Evolutionary conservation across 176 grass and related monocot species (phyloP), one percentile per base, ranked within the genome.

Genomic region (Cocos nucifera): DNA sequence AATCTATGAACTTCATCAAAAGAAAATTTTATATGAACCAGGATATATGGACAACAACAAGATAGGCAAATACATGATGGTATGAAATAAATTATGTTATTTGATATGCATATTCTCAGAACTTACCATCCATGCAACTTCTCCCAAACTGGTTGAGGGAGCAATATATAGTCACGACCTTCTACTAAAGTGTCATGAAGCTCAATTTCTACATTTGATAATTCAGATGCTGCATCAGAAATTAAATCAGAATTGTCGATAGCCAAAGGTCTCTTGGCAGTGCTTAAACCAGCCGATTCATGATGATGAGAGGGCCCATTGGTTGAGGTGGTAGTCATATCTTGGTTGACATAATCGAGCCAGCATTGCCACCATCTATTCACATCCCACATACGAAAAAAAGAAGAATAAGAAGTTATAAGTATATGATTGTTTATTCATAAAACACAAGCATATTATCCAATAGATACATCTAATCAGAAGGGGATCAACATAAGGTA

Each of bases 341-440:
- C 93, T 74, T 92, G 87, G 80, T 83, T 83, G 19, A 98, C 82
- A 58, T 98, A 98, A 69, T 98, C 87, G 67, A 98, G 83, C 94
- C 94, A 98, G 80, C 76, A 76, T 77, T 98, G 94, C 94, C 94
- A 98, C 94, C 94, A 98, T 75, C 94, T 98, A 75, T 66, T 78
- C 9, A 50, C 73, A 53, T 18, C 50, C 75, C 28, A 30, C 28
- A 0, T 6, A 30, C 28, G 5, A 5, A 6, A 5, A 5, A 0
- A 30, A 30, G 76, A 24, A 53, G 59, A 17, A 77, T 49, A 67
- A 66, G 60, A 65, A 72, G 48, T 17, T 66, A 55, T 15, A 48
- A 63, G 20, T 19, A 58, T 35, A 32, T 17, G 17, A 57, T 71
- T 30, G 60, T 73, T 5, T 1, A 63, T 16, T 22, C 48, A 28